These are phyloP conservation scores for Cercospora canescens DNA, from an alignment of 2,329 filamentous ascomycete species.

Conservation along the genomic window DNA sequence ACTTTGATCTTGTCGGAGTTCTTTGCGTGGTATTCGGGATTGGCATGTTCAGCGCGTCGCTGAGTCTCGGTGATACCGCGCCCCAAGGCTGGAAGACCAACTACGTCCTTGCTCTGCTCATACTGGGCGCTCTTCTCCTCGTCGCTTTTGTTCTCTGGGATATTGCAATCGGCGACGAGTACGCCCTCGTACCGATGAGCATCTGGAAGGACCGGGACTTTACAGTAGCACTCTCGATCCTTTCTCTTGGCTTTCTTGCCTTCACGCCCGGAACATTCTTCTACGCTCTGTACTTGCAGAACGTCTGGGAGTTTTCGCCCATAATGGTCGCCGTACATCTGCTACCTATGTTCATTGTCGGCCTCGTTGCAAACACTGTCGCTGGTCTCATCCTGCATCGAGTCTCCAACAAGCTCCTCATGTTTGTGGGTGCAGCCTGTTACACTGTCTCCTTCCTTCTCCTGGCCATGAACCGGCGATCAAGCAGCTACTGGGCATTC, in stretches of 20 bases:
- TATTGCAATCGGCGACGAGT: neutral
- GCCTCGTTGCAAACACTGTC: neutral
- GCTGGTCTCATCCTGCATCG: constrained; percentile 8
- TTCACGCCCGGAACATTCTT: constrained; percentile 15
- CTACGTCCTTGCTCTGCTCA: constrained; percentile 43
- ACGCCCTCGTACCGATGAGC: constrained; percentile 8
- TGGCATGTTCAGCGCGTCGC: constrained; percentile 13
- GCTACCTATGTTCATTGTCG: constrained; percentile 11
- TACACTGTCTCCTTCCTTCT: constrained; percentile 8
- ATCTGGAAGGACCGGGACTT: constrained; percentile 10
- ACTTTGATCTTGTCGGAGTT: constrained; percentile 7
- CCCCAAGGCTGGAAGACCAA: constrained; percentile 37
- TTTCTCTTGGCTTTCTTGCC: constrained; percentile 10
- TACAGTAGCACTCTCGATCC: constrained; percentile 5
- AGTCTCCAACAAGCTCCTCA: constrained; percentile 11
- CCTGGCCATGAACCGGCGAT: neutral
- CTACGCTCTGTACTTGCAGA: constrained; percentile 8
- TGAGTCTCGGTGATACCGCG: constrained; percentile 53
- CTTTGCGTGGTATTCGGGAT: constrained; percentile 8
- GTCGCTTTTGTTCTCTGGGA: constrained; percentile 38
- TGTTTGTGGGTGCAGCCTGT: constrained; percentile 1
- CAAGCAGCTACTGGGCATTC: constrained; percentile 13
- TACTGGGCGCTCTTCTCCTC: constrained; percentile 40
- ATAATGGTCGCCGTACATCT: constrained; percentile 10
- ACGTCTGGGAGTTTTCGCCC: neutral